These are phyloP conservation scores for Peniophora sp. DNA, from an alignment of 1,284 basidiomycete species.

Conservation along the genomic window DNA sequence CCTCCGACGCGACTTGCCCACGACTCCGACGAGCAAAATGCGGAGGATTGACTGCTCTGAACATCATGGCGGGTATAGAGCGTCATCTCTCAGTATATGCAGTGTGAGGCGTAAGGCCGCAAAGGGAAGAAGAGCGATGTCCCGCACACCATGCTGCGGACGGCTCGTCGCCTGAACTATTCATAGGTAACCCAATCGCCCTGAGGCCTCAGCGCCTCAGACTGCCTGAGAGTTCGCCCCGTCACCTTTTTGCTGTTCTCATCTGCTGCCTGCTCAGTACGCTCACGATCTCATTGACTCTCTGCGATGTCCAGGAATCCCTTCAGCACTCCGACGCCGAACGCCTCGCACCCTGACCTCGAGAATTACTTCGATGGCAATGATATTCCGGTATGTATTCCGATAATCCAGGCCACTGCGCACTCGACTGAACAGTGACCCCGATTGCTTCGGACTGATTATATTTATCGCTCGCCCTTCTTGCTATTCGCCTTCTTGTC, in stretches of 20 bases:
- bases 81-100: too few species aligned
- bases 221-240: not conserved
- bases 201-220: not conserved
- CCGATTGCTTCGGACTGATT: not conserved
- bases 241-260: not conserved
- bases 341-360: not conserved
- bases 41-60: too few species aligned
- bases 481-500: conserved; percentile 8
- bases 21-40: too few species aligned
- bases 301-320: conserved; percentile 6
- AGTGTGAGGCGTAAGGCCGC: too few species aligned
- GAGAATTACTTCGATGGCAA: conserved; percentile 12
- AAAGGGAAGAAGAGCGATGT: too few species aligned
- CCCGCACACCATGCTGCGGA: not conserved
- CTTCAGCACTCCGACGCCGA: conserved; percentile 7
- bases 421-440: not conserved
- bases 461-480: conserved; percentile 1
- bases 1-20: too few species aligned
- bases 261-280: not conserved
- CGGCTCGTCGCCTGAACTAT: not conserved
- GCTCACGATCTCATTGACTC: not conserved
- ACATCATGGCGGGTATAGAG: too few species aligned
- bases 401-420: not conserved
- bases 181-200: not conserved
- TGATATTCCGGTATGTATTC: conserved; percentile 12